phyloP scores from a whole-genome alignment of 2,329 filamentous ascomycete genomes.

The Simplicillium sp. region DNA sequence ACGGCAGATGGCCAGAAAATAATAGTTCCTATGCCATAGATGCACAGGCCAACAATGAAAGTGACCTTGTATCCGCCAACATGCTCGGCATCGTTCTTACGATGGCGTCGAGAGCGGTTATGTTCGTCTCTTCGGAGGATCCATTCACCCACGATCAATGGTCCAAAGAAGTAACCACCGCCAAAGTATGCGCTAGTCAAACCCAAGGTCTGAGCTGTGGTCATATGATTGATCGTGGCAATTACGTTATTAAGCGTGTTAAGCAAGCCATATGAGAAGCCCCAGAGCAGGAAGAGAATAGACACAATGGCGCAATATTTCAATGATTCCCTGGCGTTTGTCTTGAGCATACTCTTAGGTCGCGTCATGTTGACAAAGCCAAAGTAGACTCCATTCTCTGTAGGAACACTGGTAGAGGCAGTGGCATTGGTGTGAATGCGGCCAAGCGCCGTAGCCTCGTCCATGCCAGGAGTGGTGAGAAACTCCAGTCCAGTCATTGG shows the following conservation, averaged over 20 bases:
- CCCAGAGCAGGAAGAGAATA: conserved; percentile 81
- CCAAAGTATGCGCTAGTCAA: conserved; percentile 64
- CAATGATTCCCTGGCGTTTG: conserved; percentile 53
- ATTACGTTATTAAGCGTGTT: conserved; percentile 71
- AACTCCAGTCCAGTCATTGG: conserved; percentile 33
- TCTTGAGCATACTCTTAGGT: conserved; percentile 62
- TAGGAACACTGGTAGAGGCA: conserved; percentile 22
- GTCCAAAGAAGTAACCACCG: conserved; percentile 60
- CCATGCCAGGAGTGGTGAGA: conserved; percentile 31
- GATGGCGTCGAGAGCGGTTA: conserved; percentile 32
- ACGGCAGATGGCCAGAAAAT: conserved; percentile 81
- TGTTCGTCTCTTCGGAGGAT: conserved; percentile 60
- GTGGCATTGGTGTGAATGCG: conserved; percentile 19
- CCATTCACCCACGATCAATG: conserved; percentile 59
- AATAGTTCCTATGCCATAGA: conserved; percentile 69
- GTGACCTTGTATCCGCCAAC: conserved; percentile 67
- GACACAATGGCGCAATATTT: conserved; percentile 69
- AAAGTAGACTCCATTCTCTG: conserved; percentile 52
- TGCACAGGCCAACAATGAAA: conserved; percentile 66
- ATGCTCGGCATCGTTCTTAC: conserved; percentile 27
- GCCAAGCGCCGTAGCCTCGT: conserved; percentile 2
- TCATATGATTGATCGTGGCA: conserved; percentile 52
- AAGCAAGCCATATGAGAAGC: conserved; percentile 79
- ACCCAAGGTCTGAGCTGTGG: conserved; percentile 51
- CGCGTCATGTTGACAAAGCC: conserved; percentile 65